Base-by-base conservation (phyloP, 352 stramenopile genomes). In the Phytopythium aichiense region DNA sequence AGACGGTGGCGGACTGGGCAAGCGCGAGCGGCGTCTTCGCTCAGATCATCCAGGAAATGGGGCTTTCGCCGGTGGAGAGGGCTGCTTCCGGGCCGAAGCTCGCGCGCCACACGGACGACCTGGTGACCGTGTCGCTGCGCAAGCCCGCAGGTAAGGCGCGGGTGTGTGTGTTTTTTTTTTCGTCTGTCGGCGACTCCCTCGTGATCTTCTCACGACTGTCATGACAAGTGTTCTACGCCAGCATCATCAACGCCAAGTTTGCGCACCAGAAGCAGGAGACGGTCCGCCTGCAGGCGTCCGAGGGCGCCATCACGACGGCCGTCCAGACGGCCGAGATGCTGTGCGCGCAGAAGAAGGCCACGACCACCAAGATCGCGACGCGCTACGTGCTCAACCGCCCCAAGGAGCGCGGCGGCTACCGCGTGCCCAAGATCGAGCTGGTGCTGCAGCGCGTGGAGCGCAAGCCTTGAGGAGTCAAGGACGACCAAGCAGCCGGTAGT, bases 231-330 rank as follows among this genome's bases (percentile, higher is more conserved):
- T 92, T 92, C 66, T 92, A 92, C 58, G 84, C 79, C 22, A 91
- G 84, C 59, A 84, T 91, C 57, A 85, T 92, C 64, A 89, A 75
- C 64, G 88, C 78, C 57, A 92, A 92, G 71, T 90, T 92, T 55
- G 73, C 67, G 40, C 72, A 82, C 50, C 84, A 92, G 52, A 83
- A 87, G 59, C 81, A 90, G 51, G 69, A 84, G 38, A 77, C 55
- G 12, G 60, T 92, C 43, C 77, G 81, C 20, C 69, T 92, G 18
- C 81, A 91, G 61, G 84, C 84, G 38, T 79, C 77, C 18, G 79
- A 92, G 59, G 68, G 58, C 8, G 84, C 79, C 48, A 92, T 92
- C 61, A 85, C 81, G 43, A 90, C 81, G 23, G 84, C 84, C 8
- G 77, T 92, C 61, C 84, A 92, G 61, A 65, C 80, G 11, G 74